phyloP scores from a whole-genome alignment of 129 eudicot species.

The Pulicaria dysenterica region DNA sequence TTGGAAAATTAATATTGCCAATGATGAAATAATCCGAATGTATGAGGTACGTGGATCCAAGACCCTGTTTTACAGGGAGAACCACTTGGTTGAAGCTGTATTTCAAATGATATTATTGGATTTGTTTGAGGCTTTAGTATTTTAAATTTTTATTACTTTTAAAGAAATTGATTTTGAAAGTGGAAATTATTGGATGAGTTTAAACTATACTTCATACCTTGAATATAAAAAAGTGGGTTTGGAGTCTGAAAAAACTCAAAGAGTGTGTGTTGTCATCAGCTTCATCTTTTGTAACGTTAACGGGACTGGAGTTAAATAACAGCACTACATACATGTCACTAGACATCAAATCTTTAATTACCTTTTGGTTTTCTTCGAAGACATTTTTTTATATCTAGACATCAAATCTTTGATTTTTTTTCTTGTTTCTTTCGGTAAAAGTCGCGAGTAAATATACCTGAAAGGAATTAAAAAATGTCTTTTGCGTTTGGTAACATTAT shows the following conservation, averaged over 20 bases:
- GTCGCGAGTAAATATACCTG: no score
- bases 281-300: constrained; percentile 31
- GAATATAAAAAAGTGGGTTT: constrained; percentile 5
- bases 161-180: neutral
- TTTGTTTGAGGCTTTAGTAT: constrained; percentile 18
- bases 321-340: constrained; percentile 20
- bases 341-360: no score
- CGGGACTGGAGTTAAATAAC: constrained; percentile 35
- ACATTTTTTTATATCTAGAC: no score
- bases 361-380: no score
- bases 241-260: constrained; percentile 34
- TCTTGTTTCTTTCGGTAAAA: no score
- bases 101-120: constrained; percentile 32
- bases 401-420: no score
- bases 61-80: constrained; percentile 38
- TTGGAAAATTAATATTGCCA: neutral
- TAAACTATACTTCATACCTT: constrained; percentile 30
- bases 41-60: constrained; percentile 37
- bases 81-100: constrained; percentile 40
- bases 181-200: neutral
- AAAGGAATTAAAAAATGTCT: no score
- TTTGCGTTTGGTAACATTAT: no score
- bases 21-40: constrained; percentile 29
- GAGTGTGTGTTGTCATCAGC: constrained; percentile 30
- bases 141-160: neutral